These are phyloP conservation scores for Psophocarpus tetragonolobus DNA, from an alignment of 306 rosid species.

Conservation along the genomic window DNA sequence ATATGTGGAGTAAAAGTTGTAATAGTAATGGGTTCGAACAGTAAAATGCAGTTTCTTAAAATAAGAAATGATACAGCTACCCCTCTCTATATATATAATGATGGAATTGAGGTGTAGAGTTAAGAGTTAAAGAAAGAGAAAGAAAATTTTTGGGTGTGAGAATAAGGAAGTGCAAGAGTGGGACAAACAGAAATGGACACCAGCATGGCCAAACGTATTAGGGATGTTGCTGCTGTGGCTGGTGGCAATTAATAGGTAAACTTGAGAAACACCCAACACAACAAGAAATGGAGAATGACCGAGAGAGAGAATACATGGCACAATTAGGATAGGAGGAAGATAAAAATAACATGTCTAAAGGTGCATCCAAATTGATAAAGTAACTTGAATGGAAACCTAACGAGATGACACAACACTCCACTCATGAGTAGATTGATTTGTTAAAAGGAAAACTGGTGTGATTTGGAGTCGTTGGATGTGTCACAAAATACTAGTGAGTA, in stretches of 20 bases:
- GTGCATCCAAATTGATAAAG: slow-evolving; percentile 5
- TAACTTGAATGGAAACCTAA: slow-evolving; percentile 20
- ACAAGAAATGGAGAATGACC: slow-evolving; percentile 11
- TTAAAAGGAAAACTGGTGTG: neutral
- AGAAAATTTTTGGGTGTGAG: slow-evolving; percentile 23
- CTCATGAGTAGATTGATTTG: neutral
- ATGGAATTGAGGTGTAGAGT: neutral
- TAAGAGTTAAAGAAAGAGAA: neutral
- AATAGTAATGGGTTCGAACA: no score
- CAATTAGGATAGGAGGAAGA: slow-evolving; percentile 9
- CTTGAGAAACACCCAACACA: slow-evolving; percentile 20
- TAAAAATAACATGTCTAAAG: neutral
- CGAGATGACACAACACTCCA: slow-evolving; percentile 9
- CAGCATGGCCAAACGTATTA: slow-evolving; percentile 44
- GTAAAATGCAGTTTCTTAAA: neutral
- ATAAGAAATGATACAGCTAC: no score
- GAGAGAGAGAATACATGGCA: slow-evolving; percentile 29
- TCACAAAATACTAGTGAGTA: neutral
- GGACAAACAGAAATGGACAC: slow-evolving; percentile 36
- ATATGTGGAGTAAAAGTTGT: no score
- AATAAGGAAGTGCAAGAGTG: slow-evolving; percentile 33
- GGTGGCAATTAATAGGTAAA: slow-evolving; percentile 26
- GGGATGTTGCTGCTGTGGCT: slow-evolving; percentile 43
- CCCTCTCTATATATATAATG: neutral
- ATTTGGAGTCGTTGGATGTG: slow-evolving; percentile 29